phyloP scores from a whole-genome alignment of 1,284 basidiomycete genomes.

The Apiotrichum brassicae region DNA sequence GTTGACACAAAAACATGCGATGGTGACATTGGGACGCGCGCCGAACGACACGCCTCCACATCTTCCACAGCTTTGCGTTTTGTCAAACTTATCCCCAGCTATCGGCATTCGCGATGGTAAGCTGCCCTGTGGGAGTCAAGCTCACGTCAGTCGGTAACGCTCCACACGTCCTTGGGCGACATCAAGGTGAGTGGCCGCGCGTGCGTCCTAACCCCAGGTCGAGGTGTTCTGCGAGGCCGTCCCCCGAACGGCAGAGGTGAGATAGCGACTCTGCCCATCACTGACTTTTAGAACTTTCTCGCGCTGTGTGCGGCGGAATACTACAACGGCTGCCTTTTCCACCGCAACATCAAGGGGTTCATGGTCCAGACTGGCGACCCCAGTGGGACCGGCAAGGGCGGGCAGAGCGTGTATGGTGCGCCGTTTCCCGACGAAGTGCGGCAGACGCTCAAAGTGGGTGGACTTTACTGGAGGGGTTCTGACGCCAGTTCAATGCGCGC shows the following conservation, averaged over 20 bases:
- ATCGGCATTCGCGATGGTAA: too few relatives aligned
- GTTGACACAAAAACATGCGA: too few relatives aligned
- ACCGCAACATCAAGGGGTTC: slow-evolving; percentile 88
- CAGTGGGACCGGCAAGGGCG: slow-evolving; percentile 56
- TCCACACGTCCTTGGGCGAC: slow-evolving; percentile 90
- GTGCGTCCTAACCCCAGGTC: slow-evolving; percentile 54
- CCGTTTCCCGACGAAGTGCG: slow-evolving; percentile 85
- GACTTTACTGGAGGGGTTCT: not conserved
- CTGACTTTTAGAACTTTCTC: slow-evolving; percentile 71
- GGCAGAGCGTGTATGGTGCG: slow-evolving; percentile 56
- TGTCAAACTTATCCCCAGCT: too few relatives aligned
- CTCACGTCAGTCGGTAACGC: slow-evolving; percentile 67
- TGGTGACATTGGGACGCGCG: too few relatives aligned
- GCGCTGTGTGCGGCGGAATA: slow-evolving; percentile 84
- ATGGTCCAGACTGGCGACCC: slow-evolving; percentile 89
- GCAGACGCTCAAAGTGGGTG: slow-evolving; percentile 75
- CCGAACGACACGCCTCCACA: too few relatives aligned
- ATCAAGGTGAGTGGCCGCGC: slow-evolving; percentile 64
- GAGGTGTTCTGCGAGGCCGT: slow-evolving; percentile 96
- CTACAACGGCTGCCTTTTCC: slow-evolving; percentile 82
- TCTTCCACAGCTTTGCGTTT: too few relatives aligned
- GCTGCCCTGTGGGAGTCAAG: too few relatives aligned
- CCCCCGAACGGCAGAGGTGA: slow-evolving; percentile 84
- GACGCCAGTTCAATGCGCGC: slow-evolving; percentile 74
- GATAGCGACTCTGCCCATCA: not conserved